Conservation (phyloP, 2,329 filamentous ascomycete genomes). For the Diaporthe velutina region DNA sequence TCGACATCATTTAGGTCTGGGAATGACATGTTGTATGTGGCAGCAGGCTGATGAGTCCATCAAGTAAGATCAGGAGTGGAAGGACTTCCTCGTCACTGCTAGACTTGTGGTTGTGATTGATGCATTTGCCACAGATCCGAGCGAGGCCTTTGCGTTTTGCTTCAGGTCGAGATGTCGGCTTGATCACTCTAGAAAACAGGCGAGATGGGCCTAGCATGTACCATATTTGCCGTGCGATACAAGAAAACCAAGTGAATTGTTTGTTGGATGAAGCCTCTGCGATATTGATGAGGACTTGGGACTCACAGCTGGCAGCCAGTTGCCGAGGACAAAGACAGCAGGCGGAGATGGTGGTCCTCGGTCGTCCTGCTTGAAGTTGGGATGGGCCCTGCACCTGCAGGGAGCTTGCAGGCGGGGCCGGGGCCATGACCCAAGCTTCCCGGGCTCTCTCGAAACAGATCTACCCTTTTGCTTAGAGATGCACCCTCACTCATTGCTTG, state of each 20-base stretch:
- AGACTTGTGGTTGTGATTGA: neutral
- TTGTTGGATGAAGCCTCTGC: neutral
- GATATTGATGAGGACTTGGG: too few relatives aligned
- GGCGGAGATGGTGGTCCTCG: neutral
- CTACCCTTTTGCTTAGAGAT: neutral
- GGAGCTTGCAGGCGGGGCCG: constrained; percentile 18
- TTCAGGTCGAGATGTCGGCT: neutral
- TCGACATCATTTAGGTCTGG: constrained; percentile 16
- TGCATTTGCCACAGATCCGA: neutral
- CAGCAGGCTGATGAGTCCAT: neutral
- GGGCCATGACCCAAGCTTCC: constrained; percentile 1
- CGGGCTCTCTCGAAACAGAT: constrained; percentile 16
- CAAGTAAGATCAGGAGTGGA: neutral
- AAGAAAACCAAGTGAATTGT: neutral
- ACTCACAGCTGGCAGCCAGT: constrained; percentile 19
- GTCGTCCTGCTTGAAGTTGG: neutral
- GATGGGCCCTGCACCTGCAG: constrained; percentile 25
- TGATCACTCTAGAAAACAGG: neutral
- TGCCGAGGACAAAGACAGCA: neutral
- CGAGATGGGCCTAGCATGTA: neutral
- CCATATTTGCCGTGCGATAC: neutral
- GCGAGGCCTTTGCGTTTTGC: neutral
- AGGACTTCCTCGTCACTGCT: neutral
- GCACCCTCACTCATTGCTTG: neutral
- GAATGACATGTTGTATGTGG: constrained; percentile 20